phyloP scores from a whole-genome alignment of 352 stramenopile species.

The Phytopythium montanum region DNA sequence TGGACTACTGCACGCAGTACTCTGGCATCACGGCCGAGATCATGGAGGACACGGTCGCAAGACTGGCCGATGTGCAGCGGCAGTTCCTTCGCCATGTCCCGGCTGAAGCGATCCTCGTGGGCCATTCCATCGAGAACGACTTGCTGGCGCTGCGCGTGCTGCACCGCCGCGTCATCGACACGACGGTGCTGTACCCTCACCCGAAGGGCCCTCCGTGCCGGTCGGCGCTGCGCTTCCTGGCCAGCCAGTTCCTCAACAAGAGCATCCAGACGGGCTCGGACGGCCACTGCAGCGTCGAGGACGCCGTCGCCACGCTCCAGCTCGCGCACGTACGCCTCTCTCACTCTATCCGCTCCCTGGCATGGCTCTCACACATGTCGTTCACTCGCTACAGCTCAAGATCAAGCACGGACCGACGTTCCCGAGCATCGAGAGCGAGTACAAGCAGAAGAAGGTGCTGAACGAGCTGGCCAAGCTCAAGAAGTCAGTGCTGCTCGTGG shows the following conservation, averaged over 20 bases:
- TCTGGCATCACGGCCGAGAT: conserved; percentile 82
- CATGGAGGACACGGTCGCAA: conserved; percentile 63
- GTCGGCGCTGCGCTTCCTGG: conserved; percentile 69
- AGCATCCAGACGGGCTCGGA: conserved; percentile 68
- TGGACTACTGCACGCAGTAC: conserved; percentile 88
- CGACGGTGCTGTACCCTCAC: conserved; percentile 76
- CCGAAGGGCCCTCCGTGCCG: conserved; percentile 75
- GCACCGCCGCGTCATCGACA: conserved; percentile 81
- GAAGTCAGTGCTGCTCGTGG: conserved; percentile 78
- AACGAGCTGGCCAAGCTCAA: conserved; percentile 63
- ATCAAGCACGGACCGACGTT: conserved; percentile 75
- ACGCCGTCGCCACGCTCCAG: conserved; percentile 73
- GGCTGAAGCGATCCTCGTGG: conserved; percentile 77
- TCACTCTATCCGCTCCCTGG: background rate
- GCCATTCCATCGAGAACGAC: conserved; percentile 89
- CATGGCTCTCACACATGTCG: too few relatives aligned
- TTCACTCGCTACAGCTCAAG: conserved; percentile 40
- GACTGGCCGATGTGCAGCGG: conserved; percentile 61
- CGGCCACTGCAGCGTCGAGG: conserved; percentile 81
- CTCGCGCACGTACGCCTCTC: conserved; percentile 32
- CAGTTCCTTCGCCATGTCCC: conserved; percentile 55
- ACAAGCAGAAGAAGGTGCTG: conserved; percentile 78
- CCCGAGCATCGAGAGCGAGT: conserved; percentile 62
- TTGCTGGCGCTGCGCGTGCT: conserved; percentile 60
- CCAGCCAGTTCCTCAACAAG: conserved; percentile 65